These are phyloP conservation scores for Thelonectria discophora DNA, from an alignment of 2,329 filamentous ascomycete species.

Conservation along the genomic window DNA sequence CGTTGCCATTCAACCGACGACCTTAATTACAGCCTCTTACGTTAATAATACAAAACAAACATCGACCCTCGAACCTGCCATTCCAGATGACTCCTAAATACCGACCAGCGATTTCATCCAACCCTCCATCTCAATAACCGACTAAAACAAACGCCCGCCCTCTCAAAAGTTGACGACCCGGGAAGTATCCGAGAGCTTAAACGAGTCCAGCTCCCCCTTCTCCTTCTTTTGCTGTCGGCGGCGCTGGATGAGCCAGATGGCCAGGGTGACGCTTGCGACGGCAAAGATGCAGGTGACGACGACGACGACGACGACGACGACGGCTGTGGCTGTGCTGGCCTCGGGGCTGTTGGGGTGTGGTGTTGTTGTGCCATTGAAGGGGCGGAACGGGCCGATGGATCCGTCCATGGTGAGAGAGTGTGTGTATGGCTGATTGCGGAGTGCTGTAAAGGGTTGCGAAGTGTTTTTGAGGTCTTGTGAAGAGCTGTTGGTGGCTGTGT, in stretches of 20 bases:
- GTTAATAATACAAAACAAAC: too few species aligned
- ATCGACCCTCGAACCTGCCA: too few species aligned
- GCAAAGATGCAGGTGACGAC: not conserved
- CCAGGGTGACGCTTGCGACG: not conserved
- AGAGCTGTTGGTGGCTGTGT: not conserved
- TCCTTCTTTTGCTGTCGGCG: not conserved
- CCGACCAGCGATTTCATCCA: not conserved
- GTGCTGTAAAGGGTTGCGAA: too few species aligned
- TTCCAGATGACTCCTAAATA: too few species aligned
- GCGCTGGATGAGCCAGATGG: not conserved
- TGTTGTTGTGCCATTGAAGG: not conserved
- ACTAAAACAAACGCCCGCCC: not conserved
- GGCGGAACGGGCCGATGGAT: not conserved
- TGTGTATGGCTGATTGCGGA: too few species aligned
- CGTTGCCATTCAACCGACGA: too few species aligned
- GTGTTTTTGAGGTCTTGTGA: too few species aligned
- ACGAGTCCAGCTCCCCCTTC: not conserved
- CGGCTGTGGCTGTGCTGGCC: too few species aligned
- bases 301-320: not conserved
- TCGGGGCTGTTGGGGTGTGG: not conserved
- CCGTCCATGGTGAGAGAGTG: not conserved
- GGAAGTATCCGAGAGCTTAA: not conserved
- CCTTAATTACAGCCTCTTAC: too few species aligned
- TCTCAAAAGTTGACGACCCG: not conserved
- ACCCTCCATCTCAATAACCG: not conserved